These are phyloP conservation scores for Handroanthus guayacan DNA, from an alignment of 257 asterid species.

Conservation along the genomic window DNA sequence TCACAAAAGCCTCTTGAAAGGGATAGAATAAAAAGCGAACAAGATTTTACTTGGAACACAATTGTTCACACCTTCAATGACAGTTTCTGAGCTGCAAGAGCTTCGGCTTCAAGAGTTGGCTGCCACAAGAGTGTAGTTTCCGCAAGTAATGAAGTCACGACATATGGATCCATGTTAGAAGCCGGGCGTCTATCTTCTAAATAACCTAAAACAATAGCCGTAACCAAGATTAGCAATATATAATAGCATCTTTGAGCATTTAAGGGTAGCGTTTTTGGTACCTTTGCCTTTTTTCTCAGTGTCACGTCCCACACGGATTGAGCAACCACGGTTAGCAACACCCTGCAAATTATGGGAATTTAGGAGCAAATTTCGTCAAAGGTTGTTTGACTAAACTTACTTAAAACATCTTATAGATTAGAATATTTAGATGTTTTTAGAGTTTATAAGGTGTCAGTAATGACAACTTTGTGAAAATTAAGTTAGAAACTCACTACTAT, in stretches of 20 bases:
- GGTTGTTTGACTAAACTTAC: no score
- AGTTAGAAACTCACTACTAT: no score
- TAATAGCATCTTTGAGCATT: neutral
- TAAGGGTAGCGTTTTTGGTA: constrained; percentile 20
- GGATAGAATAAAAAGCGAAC: constrained; percentile 36
- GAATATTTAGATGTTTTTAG: no score
- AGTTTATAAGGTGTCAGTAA: neutral
- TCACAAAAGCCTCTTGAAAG: constrained; percentile 40
- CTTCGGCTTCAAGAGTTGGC: constrained; percentile 92
- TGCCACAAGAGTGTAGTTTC: constrained; percentile 92
- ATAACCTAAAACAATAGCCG: constrained; percentile 58
- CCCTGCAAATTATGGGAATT: constrained; percentile 61
- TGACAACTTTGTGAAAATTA: no score
- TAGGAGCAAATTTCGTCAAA: no score
- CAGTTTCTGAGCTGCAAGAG: constrained; percentile 84
- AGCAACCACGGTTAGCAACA: constrained; percentile 98
- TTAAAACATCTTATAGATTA: no score
- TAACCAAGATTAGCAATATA: constrained; percentile 1
- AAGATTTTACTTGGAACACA: constrained; percentile 40
- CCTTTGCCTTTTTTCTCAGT: constrained; percentile 96
- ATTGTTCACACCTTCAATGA: constrained; percentile 64
- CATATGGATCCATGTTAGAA: constrained; percentile 98
- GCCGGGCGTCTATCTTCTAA: constrained; percentile 99
- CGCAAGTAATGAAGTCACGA: constrained; percentile 87
- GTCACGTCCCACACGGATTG: constrained; percentile 99